Percentiles rank a stretch among this genome's conserved stretches.
Conservation (phyloP, 139 green algal species). For the Protoeuglena noctilucae region DNA sequence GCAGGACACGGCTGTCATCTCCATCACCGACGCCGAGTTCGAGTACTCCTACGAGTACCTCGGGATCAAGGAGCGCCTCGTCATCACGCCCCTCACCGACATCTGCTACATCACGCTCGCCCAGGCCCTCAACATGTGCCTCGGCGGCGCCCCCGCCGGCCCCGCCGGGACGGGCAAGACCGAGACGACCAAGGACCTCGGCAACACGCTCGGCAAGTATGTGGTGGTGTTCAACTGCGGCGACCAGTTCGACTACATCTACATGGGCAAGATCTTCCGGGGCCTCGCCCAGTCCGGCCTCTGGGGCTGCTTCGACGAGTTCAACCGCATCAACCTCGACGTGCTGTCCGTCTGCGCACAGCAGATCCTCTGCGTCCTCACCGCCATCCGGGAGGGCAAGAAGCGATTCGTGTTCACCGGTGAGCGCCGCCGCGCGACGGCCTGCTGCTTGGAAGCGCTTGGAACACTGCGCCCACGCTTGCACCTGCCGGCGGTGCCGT, state of each 20-base stretch:
- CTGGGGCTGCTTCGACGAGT: constrained; percentile 96
- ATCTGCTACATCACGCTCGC: constrained; percentile 92
- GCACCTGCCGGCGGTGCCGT: too few relatives aligned
- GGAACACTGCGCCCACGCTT: too few relatives aligned
- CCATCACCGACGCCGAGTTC: constrained; percentile 93
- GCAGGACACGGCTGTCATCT: constrained; percentile 77
- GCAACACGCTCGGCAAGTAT: constrained; percentile 88
- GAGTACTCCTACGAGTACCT: constrained; percentile 93
- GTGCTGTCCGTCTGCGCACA: constrained; percentile 89
- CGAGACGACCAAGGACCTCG: constrained; percentile 91
- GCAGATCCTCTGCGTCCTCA: constrained; percentile 86
- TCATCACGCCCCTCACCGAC: constrained; percentile 90
- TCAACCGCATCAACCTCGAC: constrained; percentile 97
- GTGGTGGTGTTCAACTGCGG: constrained; percentile 97
- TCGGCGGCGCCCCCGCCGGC: constrained; percentile 81
- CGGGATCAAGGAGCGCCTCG: constrained; percentile 85
- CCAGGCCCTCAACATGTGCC: constrained; percentile 83
- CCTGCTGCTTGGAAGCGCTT: too few relatives aligned
- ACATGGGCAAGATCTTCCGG: constrained; percentile 96
- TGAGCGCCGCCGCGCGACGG: too few relatives aligned
- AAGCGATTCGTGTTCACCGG: constrained; percentile 83
- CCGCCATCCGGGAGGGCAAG: constrained; percentile 76
- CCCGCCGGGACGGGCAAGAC: constrained; percentile 86
- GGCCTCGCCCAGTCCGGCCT: constrained; percentile 82
- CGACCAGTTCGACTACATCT: constrained; percentile 92